Conservation (phyloP, 345 rosid species). For the Eucalyptus polybractea region DNA sequence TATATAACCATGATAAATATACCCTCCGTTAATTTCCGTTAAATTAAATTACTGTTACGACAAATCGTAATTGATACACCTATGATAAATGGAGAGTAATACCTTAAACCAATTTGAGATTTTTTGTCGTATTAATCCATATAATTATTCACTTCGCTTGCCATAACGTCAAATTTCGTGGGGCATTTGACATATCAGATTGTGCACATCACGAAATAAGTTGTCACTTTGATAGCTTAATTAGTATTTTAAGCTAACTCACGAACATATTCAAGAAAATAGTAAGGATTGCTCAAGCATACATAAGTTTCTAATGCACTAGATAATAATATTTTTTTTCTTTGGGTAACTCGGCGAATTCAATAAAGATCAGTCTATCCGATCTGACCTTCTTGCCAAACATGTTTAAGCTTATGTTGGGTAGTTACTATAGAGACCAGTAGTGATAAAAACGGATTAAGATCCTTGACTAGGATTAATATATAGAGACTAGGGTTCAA, state of each 20-base stretch:
- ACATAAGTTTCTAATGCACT: background rate
- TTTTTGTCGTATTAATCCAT: background rate
- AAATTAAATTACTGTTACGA: rapidly evolving
- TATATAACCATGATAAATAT: too few species aligned
- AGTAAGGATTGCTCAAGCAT: background rate
- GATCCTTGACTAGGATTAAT: background rate
- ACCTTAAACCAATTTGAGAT: too few species aligned
- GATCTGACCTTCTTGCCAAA: background rate
- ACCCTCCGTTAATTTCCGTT: rapidly evolving
- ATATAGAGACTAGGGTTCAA: too few species aligned
- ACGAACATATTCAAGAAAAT: too few species aligned
- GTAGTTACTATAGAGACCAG: background rate
- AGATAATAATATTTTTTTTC: background rate
- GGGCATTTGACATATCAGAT: background rate
- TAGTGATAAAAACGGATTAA: too few species aligned
- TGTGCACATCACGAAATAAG: too few species aligned
- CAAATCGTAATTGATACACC: rapidly evolving
- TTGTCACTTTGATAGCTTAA: too few species aligned
- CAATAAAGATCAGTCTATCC: background rate
- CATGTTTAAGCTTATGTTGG: background rate
- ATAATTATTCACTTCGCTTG: background rate
- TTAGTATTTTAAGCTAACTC: too few species aligned
- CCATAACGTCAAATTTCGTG: background rate
- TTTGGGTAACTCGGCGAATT: background rate
- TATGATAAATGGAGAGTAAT: too few species aligned